Evolutionary conservation across 1,284 basidiomycete species (phyloP).

Genomic region (Sanghuangporus sanghuang): DNA sequence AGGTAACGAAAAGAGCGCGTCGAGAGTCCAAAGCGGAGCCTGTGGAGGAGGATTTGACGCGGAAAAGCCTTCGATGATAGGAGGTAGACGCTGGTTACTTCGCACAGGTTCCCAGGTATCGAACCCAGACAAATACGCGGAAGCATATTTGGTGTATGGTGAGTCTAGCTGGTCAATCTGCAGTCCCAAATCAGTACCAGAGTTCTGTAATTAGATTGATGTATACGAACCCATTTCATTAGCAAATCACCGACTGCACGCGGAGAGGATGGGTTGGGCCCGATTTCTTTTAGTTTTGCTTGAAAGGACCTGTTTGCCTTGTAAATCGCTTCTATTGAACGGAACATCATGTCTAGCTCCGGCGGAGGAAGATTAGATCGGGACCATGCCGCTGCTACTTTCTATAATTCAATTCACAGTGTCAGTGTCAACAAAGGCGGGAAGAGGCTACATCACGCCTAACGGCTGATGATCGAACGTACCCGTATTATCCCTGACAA

Average conservation of each 20-base stretch:
- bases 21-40: constrained; percentile 73
- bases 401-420: constrained; percentile 42
- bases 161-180: constrained; percentile 87
- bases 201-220: background rate
- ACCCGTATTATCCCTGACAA: constrained; percentile 89
- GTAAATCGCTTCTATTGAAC: constrained; percentile 88
- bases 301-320: constrained; percentile 84
- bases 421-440: constrained; percentile 11
- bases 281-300: constrained; percentile 87
- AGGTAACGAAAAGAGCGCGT: constrained; percentile 84
- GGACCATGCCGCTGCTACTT: constrained; percentile 97
- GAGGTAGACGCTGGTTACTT: constrained; percentile 66
- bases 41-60: constrained; percentile 47
- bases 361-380: constrained; percentile 89
- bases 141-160: constrained; percentile 82
- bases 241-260: constrained; percentile 93
- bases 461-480: constrained; percentile 29
- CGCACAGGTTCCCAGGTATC: constrained; percentile 79
- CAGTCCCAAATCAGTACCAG: constrained; percentile 17
- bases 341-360: constrained; percentile 91
- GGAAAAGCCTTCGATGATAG: constrained; percentile 71
- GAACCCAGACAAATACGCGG: constrained; percentile 73
- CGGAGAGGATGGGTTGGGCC: constrained; percentile 88
- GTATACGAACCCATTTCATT: constrained; percentile 86
- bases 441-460: background rate